Evolutionary conservation across 2,329 filamentous ascomycete species (phyloP).

Genomic region (Colletotrichum australisinense): DNA sequence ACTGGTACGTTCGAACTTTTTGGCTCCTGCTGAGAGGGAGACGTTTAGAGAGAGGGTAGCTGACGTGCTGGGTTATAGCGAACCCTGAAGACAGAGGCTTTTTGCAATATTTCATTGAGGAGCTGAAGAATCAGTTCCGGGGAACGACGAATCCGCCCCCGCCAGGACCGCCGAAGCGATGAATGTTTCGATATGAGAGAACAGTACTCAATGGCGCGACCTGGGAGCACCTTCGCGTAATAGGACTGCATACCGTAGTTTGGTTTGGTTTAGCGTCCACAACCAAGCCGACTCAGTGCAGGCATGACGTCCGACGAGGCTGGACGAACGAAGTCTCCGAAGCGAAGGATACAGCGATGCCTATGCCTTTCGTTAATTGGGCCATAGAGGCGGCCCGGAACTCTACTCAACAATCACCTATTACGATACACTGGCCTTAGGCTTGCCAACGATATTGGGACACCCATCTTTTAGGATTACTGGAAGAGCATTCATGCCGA

Average conservation of each 20-base stretch:
- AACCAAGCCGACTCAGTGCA: too few species aligned
- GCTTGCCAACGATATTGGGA: neutral
- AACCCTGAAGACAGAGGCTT: conserved; percentile 30
- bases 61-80: conserved; percentile 1
- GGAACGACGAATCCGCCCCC: conserved; percentile 54
- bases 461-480: neutral
- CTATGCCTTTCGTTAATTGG: too few species aligned
- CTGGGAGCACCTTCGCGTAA: neutral
- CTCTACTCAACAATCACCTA: neutral
- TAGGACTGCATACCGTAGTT: neutral
- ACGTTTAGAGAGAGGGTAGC: neutral
- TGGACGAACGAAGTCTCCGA: neutral
- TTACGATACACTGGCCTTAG: neutral
- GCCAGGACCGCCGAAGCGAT: conserved; percentile 35
- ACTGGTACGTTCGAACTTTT: conserved; percentile 50
- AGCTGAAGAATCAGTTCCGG: conserved; percentile 61
- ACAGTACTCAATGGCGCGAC: neutral
- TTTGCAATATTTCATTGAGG: conserved; percentile 58
- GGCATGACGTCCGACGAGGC: too few species aligned
- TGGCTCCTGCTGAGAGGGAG: neutral
- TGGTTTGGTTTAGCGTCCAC: too few species aligned
- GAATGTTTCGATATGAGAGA: conserved; percentile 3
- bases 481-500: neutral
- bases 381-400: too few species aligned
- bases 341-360: neutral